A percentile compares a stretch with the other conserved stretches of the same genome.
Conservation (phyloP, 176 grass and related monocot species). For the Oryza brachyantha region DNA sequence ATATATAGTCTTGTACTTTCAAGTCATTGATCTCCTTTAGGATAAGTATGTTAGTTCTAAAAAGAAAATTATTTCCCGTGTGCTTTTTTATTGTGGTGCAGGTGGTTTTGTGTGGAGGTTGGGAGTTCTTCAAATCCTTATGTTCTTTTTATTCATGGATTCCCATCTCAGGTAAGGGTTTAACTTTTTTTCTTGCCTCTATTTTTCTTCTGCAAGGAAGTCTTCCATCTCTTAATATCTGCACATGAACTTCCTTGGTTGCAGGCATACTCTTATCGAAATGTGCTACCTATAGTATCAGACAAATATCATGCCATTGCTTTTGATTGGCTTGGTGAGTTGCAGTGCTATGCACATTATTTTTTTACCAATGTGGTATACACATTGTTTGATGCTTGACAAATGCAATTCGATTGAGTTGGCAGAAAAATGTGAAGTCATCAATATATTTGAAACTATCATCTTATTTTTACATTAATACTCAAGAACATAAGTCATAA, state of each 20-base stretch:
- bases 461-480: not conserved
- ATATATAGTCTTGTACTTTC: slow-evolving; percentile 27
- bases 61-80: slow-evolving; percentile 6
- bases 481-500: not conserved
- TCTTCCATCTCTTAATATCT: not conserved
- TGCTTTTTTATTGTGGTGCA: slow-evolving; percentile 30
- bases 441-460: not conserved
- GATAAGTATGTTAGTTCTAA: slow-evolving; percentile 9
- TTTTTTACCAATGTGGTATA: too few species aligned
- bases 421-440: not conserved
- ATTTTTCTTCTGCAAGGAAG: slow-evolving; percentile 2
- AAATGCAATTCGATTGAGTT: not conserved
- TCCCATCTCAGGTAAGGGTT: slow-evolving; percentile 80
- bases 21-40: slow-evolving; percentile 20
- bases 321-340: slow-evolving; percentile 98
- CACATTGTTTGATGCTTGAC: slow-evolving; percentile 19
- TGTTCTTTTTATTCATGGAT: slow-evolving; percentile 80
- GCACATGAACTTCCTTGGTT: slow-evolving; percentile 5
- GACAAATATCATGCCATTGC: slow-evolving; percentile 73
- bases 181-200: slow-evolving; percentile 11
- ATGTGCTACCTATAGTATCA: slow-evolving; percentile 81
- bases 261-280: slow-evolving; percentile 91
- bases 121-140: slow-evolving; percentile 68
- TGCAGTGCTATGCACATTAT: not conserved
- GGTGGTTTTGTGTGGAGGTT: slow-evolving; percentile 84